Evolutionary conservation across 192 early-diverging fungal genomes (phyloP).

Genomic region (Coemansia sp.): DNA sequence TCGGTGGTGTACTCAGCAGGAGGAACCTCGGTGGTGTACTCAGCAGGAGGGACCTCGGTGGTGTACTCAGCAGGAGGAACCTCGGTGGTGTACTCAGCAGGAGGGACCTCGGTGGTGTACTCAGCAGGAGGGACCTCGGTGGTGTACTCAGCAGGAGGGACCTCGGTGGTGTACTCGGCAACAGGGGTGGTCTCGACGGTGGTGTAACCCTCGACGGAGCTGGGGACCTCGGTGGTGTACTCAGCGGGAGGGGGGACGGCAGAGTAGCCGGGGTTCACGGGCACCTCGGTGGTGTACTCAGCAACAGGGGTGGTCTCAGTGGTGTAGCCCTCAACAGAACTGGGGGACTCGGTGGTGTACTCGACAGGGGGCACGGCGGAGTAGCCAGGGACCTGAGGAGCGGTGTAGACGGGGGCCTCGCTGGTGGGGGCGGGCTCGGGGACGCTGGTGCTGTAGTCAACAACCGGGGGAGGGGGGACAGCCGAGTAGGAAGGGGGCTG

Average conservation of each 20-base stretch:
- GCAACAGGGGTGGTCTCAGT: conserved; percentile 2
- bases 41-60: neutral
- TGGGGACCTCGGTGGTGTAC: conserved; percentile 1
- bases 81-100: neutral
- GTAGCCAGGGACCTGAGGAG: conserved; percentile 1
- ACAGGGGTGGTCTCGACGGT: conserved; percentile 8
- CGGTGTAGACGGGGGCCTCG: neutral
- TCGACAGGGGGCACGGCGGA: conserved; percentile 6
- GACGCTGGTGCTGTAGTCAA: neutral
- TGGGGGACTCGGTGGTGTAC: conserved; percentile 2
- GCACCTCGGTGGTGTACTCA: neutral
- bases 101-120: conserved; percentile 7
- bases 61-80: neutral
- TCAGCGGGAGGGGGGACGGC: conserved; percentile 1
- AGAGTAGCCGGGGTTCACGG: neutral
- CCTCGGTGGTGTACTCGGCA: conserved; percentile 3
- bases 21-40: conserved; percentile 1
- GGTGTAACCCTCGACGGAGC: conserved; percentile 16
- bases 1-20: conserved; percentile 4
- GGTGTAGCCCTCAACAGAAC: conserved; percentile 12
- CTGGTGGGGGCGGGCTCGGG: too few species aligned
- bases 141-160: conserved; percentile 7
- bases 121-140: neutral
- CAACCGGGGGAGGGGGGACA: conserved; percentile 1
- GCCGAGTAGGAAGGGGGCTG: conserved; percentile 1